Conservation (phyloP, 139 green algal genomes). For the Nannochloris sp. region DNA sequence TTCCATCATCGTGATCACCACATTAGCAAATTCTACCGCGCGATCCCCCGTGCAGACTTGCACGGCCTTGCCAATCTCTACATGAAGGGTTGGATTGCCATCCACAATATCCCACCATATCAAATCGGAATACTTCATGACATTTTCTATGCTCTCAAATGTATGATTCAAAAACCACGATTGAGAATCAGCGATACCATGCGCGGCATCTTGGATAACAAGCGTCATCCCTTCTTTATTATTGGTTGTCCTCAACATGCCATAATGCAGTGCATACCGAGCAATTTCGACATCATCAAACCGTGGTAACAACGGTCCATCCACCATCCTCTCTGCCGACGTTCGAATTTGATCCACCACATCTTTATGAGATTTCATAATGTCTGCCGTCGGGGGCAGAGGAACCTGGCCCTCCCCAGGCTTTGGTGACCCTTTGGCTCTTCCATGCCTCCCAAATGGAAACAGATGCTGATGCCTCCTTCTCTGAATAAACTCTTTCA, state of each 20-base stretch:
- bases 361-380: not conserved
- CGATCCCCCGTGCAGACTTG: constrained; percentile 9
- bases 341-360: constrained; percentile 1
- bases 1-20: constrained; percentile 16
- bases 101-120: constrained; percentile 13
- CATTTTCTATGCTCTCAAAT: constrained; percentile 6
- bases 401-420: no score
- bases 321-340: constrained; percentile 5
- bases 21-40: constrained; percentile 16
- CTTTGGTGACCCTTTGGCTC: no score
- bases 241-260: constrained; percentile 8
- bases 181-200: constrained; percentile 3
- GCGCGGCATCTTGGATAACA: constrained; percentile 9
- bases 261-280: constrained; percentile 18
- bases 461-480: no score
- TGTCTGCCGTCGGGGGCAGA: no score
- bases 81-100: constrained; percentile 14
- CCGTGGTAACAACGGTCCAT: not conserved
- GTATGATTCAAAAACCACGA: constrained; percentile 12
- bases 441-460: no score
- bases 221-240: not conserved
- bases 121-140: constrained; percentile 12
- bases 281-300: constrained; percentile 26
- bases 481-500: no score
- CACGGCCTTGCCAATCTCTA: constrained; percentile 17